Evolutionary conservation across 2,329 filamentous ascomycete genomes (phyloP).

Genomic region (Neonectria coccinea): DNA sequence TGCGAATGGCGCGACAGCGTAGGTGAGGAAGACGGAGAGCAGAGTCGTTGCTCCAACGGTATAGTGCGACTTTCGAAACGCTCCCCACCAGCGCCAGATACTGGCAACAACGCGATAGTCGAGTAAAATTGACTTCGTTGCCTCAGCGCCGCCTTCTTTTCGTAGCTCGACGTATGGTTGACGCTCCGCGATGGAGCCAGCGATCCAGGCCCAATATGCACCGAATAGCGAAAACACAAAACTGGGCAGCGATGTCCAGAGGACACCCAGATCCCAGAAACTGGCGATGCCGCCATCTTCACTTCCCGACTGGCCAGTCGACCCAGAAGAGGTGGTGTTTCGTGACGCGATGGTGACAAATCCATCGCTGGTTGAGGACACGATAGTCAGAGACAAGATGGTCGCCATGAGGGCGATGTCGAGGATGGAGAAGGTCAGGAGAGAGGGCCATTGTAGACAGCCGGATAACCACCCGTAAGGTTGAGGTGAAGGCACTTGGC

Average conservation of each 20-base stretch:
- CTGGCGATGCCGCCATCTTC: not conserved
- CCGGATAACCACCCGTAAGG: constrained; percentile 28
- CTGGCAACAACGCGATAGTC: constrained; percentile 26
- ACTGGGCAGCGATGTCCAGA: constrained; percentile 28
- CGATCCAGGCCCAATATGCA: constrained; percentile 33
- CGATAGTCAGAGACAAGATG: constrained; percentile 19
- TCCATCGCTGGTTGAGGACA: constrained; percentile 21
- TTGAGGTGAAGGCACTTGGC: not conserved
- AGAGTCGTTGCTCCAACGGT: constrained; percentile 29
- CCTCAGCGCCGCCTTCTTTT: constrained; percentile 14
- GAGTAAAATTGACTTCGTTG: constrained; percentile 25
- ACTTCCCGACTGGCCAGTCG: not conserved
- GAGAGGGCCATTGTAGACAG: constrained; percentile 27
- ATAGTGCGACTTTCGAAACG: constrained; percentile 27
- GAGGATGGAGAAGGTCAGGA: constrained; percentile 19
- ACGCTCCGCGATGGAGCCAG: constrained; percentile 28
- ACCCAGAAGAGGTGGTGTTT: constrained; percentile 1
- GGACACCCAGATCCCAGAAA: constrained; percentile 26
- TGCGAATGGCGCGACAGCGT: constrained; percentile 27
- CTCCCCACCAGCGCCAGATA: constrained; percentile 29
- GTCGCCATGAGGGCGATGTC: constrained; percentile 21
- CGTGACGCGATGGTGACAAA: constrained; percentile 22
- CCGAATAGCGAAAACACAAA: constrained; percentile 29
- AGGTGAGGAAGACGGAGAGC: constrained; percentile 24
- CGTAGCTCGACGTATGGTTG: constrained; percentile 34